A percentile compares a stretch with the other conserved stretches of the same genome.
Evolutionary conservation across 2,329 filamentous ascomycete species (phyloP).

Genomic region (Aureobasidium sp.): DNA sequence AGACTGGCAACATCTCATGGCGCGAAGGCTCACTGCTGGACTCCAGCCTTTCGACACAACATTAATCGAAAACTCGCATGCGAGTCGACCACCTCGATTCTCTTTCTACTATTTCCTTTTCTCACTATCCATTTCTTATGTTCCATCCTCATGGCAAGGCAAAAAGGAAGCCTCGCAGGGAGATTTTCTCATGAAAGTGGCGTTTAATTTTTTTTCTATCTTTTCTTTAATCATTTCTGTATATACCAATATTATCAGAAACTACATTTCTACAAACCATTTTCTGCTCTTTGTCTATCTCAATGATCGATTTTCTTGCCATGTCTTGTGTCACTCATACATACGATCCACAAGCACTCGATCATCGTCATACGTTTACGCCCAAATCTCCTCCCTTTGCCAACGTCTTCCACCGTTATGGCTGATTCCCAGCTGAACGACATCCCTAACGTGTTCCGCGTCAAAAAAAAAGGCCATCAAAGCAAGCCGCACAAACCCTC

Average conservation of each 20-base stretch:
- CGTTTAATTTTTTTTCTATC: neutral
- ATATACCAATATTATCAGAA: neutral
- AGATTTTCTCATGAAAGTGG: neutral
- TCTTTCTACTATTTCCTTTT: neutral
- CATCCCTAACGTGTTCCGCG: no score
- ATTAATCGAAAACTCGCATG: slow-evolving; percentile 8
- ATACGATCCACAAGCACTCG: no score
- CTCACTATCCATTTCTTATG: neutral
- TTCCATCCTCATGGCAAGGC: neutral
- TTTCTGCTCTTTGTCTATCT: no score
- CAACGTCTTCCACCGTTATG: no score
- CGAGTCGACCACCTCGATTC: neutral
- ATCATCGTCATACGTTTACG: no score
- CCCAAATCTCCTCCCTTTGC: no score
- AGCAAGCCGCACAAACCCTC: no score
- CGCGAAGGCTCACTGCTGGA: slow-evolving; percentile 15
- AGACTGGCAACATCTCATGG: slow-evolving; percentile 7
- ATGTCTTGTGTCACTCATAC: no score
- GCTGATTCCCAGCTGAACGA: no score
- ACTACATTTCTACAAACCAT: neutral
- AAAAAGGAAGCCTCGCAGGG: neutral
- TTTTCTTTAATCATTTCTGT: slow-evolving; percentile 1
- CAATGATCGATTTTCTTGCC: no score
- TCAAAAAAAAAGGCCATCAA: no score
- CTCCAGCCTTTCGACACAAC: slow-evolving; percentile 14